Percentiles rank a stretch among this genome's conserved stretches.
Conservation (phyloP, 1,284 basidiomycete genomes). For the Erythrobasidium hasegawianum region DNA sequence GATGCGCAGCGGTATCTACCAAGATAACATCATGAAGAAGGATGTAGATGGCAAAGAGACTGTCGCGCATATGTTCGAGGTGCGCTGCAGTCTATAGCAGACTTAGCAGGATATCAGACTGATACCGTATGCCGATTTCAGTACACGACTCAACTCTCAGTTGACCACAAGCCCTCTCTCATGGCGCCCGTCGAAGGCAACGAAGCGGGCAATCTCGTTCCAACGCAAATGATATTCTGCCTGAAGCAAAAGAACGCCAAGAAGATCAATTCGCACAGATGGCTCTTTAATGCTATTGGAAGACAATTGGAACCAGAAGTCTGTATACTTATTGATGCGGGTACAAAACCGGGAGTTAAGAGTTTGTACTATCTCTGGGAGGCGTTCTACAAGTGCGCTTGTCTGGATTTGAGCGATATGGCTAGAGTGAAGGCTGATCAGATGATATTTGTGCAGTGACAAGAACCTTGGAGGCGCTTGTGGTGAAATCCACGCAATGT, state of each 20-base stretch:
- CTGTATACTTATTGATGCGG: slow-evolving; percentile 86
- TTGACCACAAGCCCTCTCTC: slow-evolving; percentile 76
- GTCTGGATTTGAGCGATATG: no score
- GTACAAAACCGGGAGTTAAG: slow-evolving; percentile 93
- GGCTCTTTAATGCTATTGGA: slow-evolving; percentile 96
- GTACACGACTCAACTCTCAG: slow-evolving; percentile 57
- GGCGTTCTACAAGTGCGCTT: slow-evolving; percentile 65
- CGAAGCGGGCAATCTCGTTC: slow-evolving; percentile 74
- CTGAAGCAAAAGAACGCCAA: slow-evolving; percentile 96
- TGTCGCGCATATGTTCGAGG: slow-evolving; percentile 77
- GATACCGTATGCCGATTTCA: no score
- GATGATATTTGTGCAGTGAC: no score
- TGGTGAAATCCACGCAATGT: slow-evolving; percentile 93
- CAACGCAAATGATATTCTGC: slow-evolving; percentile 91
- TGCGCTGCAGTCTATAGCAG: no score
- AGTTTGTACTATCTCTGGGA: slow-evolving; percentile 98
- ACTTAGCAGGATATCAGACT: background rate
- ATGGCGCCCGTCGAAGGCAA: slow-evolving; percentile 67
- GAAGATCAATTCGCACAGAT: slow-evolving; percentile 80
- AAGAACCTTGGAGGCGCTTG: slow-evolving; percentile 86
- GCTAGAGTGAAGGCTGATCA: no score
- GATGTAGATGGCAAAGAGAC: slow-evolving; percentile 82
- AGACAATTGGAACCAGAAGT: slow-evolving; percentile 80
- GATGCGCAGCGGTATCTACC: slow-evolving; percentile 52
- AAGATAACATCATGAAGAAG: slow-evolving; percentile 88